Conservation (phyloP, 2,329 filamentous ascomycete species). For the Sphaceloma murrayae region DNA sequence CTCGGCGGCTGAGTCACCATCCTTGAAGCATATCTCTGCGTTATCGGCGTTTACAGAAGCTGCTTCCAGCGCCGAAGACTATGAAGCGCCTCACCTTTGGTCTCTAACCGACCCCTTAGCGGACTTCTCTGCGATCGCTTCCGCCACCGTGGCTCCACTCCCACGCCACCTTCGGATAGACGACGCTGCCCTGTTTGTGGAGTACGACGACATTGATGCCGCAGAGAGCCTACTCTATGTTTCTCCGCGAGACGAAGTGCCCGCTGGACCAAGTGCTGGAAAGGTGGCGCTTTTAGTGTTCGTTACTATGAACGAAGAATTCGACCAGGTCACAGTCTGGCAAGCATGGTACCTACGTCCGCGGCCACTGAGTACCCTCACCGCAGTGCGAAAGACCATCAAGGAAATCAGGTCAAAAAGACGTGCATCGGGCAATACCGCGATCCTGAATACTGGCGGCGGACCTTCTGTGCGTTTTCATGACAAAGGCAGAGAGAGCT, state of each 20-base stretch:
- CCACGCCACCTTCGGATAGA: conserved; percentile 16
- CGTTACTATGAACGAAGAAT: conserved; percentile 70
- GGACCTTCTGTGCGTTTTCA: conserved; percentile 59
- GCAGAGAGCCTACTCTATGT: conserved; percentile 79
- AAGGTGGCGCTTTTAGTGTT: conserved; percentile 53
- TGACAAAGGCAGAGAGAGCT: conserved; percentile 64
- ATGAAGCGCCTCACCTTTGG: conserved; percentile 65
- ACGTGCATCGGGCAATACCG: conserved; percentile 55
- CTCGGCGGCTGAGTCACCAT: conserved; percentile 5
- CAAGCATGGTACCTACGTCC: conserved; percentile 66
- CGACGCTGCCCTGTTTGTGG: conserved; percentile 30
- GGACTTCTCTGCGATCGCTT: conserved; percentile 75
- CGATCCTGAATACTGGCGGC: conserved; percentile 53
- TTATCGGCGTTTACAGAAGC: conserved; percentile 10
- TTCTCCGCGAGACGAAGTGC: conserved; percentile 54
- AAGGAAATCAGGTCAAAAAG: conserved; percentile 46
- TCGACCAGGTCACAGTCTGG: conserved; percentile 76
- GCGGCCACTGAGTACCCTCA: conserved; percentile 42
- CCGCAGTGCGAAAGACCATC: conserved; percentile 32
- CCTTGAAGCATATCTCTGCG: conserved; percentile 12
- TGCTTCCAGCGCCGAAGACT: conserved; percentile 20
- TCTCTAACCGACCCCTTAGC: conserved; percentile 76
- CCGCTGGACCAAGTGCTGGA: conserved; percentile 35
- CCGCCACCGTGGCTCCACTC: conserved; percentile 26
- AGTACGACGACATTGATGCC: conserved; percentile 57